These are phyloP conservation scores for Babjeviella inositovora DNA, from an alignment of 805 yeast genomes.

Conservation along the genomic window DNA sequence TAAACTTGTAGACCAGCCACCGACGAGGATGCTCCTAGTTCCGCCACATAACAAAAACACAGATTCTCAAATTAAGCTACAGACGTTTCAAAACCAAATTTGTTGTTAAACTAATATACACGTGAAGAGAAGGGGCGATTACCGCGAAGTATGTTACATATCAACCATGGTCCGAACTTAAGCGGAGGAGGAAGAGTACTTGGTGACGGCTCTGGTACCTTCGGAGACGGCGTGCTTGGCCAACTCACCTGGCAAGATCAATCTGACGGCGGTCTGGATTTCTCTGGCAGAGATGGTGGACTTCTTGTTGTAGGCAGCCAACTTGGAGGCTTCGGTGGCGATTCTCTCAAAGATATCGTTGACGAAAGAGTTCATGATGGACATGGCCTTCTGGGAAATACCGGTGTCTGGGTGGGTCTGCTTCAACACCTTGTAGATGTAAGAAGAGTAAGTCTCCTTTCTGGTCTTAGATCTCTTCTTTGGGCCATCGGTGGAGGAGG, in stretches of 20 bases:
- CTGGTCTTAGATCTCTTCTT: constrained; percentile 92
- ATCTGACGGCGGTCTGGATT: constrained; percentile 97
- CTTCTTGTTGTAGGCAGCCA: constrained; percentile 97
- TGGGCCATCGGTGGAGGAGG: constrained; percentile 59
- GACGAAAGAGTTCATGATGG: constrained; percentile 96
- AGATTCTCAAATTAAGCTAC: too few relatives aligned
- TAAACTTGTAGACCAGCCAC: too few relatives aligned
- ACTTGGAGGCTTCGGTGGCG: constrained; percentile 94
- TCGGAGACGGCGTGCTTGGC: constrained; percentile 98
- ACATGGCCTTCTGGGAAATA: constrained; percentile 97
- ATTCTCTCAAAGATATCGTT: constrained; percentile 97
- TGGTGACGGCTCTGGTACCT: constrained; percentile 97
- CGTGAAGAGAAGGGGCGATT: too few relatives aligned
- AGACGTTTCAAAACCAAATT: too few relatives aligned
- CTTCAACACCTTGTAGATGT: constrained; percentile 95
- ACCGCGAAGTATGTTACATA: too few relatives aligned
- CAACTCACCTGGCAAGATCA: constrained; percentile 95
- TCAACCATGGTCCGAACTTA: too few relatives aligned
- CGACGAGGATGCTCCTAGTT: too few relatives aligned
- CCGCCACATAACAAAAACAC: too few relatives aligned
- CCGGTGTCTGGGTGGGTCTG: constrained; percentile 99
- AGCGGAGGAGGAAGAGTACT: constrained; percentile 62
- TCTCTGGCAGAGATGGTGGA: constrained; percentile 97
- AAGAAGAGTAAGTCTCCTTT: constrained; percentile 96
- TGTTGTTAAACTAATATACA: too few relatives aligned